Evolutionary conservation across 257 asterid species (phyloP), one percentile per base, ranked within the genome.

Genomic region (Nicotiana noctiflora): DNA sequence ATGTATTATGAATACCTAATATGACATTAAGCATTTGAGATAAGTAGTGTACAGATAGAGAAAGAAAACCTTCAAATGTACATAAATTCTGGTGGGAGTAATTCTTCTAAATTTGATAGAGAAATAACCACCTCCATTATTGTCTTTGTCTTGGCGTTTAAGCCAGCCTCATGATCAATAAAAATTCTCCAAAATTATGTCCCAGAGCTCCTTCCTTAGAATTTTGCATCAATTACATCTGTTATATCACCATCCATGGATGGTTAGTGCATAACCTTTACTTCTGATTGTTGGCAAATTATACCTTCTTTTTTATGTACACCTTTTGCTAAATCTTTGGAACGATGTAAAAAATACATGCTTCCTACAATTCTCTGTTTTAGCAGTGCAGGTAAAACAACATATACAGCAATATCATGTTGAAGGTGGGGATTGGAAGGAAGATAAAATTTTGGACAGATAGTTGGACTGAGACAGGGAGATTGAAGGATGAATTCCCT

Each of bases 1-100:
- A 84, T 86, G 93, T 91, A 93, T 76, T 94, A 90, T 74, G 97
- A 94, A 66, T 90, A 91, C 84, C 76, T 94, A 81, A 89, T 94
- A 68, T 94, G 88, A 91, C 57, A 79, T 8, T 55, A 70, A 78
- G 27, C 56, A 32, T 70, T 74, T 56, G 82, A 88, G 67, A 51
- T 76, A 49, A 82, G 32, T 27, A 82, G 34, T 86, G 87, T 84
- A 89, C 72, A 85, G 82, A 81, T 87, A 83, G 85, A 81, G 76
- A 84, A 78, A 83, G 86, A 87, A 89, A 86, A 85, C 93, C 89
- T 72, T 67, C 80, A 86, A 89, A 83, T 92, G 92, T 92, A 87
- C 70, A 88, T 91, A 84, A 88, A 77, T 91, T 89, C 86, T 61
- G 92, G 86, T 82, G 74, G 85, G 86, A 44, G 82, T 64, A 34